Conservation (phyloP, 306 rosid species). For the Vigna hirtella region DNA sequence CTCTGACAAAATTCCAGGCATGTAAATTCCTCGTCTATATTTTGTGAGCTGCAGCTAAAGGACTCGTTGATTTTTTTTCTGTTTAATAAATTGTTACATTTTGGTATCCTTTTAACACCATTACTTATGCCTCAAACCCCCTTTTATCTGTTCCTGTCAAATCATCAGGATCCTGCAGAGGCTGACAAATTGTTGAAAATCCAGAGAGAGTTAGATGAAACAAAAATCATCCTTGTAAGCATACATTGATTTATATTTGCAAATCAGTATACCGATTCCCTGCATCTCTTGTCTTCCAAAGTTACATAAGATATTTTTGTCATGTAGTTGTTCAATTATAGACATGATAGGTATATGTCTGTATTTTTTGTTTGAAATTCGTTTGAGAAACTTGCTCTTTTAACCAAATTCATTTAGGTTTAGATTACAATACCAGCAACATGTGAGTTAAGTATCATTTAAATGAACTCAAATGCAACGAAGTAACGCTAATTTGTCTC, state of each 20-base stretch:
- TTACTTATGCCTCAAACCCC: conserved; percentile 10
- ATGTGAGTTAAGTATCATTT: conserved; percentile 2
- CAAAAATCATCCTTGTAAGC: conserved; percentile 92
- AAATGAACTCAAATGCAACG: conserved; percentile 1
- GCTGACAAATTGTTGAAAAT: conserved; percentile 96
- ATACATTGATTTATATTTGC: conserved; percentile 23
- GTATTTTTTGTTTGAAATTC: not conserved
- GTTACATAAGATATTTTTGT: conserved; percentile 26
- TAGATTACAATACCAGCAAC: conserved; percentile 8
- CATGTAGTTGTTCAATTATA: conserved; percentile 1
- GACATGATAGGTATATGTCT: not conserved
- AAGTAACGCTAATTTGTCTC: conserved; percentile 18
- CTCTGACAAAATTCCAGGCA: conserved; percentile 86
- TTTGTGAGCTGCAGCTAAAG: conserved; percentile 25
- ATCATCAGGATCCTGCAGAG: conserved; percentile 90
- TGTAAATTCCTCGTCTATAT: conserved; percentile 21
- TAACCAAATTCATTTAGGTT: conserved; percentile 12
- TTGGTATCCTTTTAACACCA: conserved; percentile 7
- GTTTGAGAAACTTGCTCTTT: conserved; percentile 18
- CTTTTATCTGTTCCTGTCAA: conserved; percentile 27
- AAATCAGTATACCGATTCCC: conserved; percentile 8
- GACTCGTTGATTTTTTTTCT: conserved; percentile 9
- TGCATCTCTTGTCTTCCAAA: conserved; percentile 19
- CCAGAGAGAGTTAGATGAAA: conserved; percentile 97
- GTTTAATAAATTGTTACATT: not conserved